A percentile compares a stretch with the other conserved stretches of the same genome.
Evolutionary conservation across 108 stramenopile species (phyloP).

Genomic region (Nitzschia inconspicua): DNA sequence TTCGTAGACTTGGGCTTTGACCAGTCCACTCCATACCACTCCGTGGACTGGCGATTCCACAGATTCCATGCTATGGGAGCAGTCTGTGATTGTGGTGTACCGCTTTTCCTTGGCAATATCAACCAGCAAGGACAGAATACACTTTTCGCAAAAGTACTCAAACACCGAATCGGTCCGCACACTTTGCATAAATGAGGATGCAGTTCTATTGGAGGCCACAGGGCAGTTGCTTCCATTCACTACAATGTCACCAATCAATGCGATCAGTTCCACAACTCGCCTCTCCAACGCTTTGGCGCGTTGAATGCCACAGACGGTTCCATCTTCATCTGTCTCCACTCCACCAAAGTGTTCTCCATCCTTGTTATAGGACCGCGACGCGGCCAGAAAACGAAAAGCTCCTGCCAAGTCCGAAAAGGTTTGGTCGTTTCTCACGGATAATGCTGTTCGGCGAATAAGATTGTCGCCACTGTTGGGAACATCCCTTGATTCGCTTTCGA

Average conservation of each 20-base stretch:
- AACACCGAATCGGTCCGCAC: conserved; percentile 49
- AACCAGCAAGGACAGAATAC: conserved; percentile 64
- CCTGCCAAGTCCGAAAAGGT: conserved; percentile 13
- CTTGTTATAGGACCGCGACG: conserved; percentile 31
- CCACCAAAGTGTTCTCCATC: conserved; percentile 41
- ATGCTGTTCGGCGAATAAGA: no score
- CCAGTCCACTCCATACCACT: conserved; percentile 59
- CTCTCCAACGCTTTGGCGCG: conserved; percentile 27
- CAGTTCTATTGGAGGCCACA: neutral
- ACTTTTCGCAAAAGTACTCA: conserved; percentile 88
- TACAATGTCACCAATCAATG: conserved; percentile 42
- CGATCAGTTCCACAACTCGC: conserved; percentile 31
- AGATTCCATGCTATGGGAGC: conserved; percentile 3
- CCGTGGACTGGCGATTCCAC: conserved; percentile 36
- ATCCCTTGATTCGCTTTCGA: neutral
- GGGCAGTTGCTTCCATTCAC: conserved; percentile 9
- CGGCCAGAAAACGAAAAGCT: conserved; percentile 45
- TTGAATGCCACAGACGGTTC: conserved; percentile 26
- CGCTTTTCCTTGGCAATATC: conserved; percentile 57
- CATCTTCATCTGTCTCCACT: conserved; percentile 29
- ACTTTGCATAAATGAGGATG: neutral
- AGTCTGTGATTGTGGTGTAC: conserved; percentile 6
- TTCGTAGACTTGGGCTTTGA: conserved; percentile 75
- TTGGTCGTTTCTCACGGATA: neutral
- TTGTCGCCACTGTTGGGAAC: neutral